These are phyloP conservation scores for Eucalyptus polyanthemos DNA, from an alignment of 345 rosid species.

Conservation along the genomic window DNA sequence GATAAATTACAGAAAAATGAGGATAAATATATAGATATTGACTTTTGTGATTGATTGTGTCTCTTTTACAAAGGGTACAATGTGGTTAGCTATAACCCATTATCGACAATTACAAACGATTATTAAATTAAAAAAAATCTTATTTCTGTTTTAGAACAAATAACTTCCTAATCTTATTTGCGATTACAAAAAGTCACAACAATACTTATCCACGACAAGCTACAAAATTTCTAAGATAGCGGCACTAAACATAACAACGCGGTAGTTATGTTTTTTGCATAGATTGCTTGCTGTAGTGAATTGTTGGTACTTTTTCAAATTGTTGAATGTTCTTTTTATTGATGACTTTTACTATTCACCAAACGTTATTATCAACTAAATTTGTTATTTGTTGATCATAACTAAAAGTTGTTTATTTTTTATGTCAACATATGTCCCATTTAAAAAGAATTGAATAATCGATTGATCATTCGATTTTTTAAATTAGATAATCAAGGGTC, in stretches of 20 bases:
- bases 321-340: not conserved
- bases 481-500: not conserved
- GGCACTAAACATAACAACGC: not conserved
- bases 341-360: not conserved
- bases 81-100: not conserved
- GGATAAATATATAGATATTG: not conserved
- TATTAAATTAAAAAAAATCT: not conserved
- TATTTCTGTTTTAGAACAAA: not conserved
- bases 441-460: not conserved
- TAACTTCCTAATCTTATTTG: not conserved
- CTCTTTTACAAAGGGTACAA: not conserved
- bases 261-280: not conserved
- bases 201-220: not conserved
- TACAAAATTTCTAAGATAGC: not conserved
- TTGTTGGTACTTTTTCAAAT: not conserved
- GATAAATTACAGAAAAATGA: not conserved
- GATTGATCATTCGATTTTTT: not conserved
- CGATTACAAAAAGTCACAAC: not conserved
- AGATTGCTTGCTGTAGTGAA: not conserved
- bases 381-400: not conserved
- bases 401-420: not conserved
- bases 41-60: not conserved
- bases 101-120: not conserved
- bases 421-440: not conserved
- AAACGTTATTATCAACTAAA: not conserved